Percentiles rank a stretch among this genome's conserved stretches.
Evolutionary conservation across 345 rosid species (phyloP).

Genomic region (Combretum micranthum): DNA sequence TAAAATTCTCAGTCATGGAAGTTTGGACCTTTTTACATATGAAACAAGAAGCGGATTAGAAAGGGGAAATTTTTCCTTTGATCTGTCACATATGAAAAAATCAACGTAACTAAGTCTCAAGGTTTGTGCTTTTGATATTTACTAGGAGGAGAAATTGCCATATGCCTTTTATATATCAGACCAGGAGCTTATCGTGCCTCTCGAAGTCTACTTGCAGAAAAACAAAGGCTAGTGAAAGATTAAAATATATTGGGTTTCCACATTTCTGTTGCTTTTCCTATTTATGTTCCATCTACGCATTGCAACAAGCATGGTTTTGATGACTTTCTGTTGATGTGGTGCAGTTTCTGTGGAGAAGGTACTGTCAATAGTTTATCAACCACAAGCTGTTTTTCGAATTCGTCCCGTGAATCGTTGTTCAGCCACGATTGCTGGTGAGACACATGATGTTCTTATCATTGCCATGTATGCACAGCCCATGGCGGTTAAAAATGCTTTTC

Average conservation of each 20-base stretch:
- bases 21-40: too few species aligned
- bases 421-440: slow-evolving; percentile 78
- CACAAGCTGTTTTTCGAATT: slow-evolving; percentile 89
- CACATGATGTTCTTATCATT: background rate
- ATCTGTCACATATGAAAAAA: background rate
- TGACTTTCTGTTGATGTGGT: slow-evolving; percentile 1
- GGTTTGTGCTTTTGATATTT: slow-evolving; percentile 12
- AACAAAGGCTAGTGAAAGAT: slow-evolving; percentile 47
- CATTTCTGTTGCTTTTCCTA: too few species aligned
- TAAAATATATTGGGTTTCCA: too few species aligned
- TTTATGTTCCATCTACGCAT: too few species aligned
- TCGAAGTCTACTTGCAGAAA: slow-evolving; percentile 76
- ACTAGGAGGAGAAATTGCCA: slow-evolving; percentile 85
- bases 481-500: too few species aligned
- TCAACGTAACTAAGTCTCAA: background rate
- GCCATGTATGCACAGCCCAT: too few species aligned
- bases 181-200: slow-evolving; percentile 76
- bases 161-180: slow-evolving; percentile 77
- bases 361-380: slow-evolving; percentile 84
- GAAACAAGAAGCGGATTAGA: too few species aligned
- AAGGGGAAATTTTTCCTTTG: too few species aligned
- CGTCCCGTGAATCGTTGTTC: slow-evolving; percentile 87
- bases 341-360: slow-evolving; percentile 97
- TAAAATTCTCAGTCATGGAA: too few species aligned
- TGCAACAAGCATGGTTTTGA: too few species aligned